Evolutionary conservation across 208 protist genomes (phyloP).

Genomic region (Endotrypanum monterogeii): DNA sequence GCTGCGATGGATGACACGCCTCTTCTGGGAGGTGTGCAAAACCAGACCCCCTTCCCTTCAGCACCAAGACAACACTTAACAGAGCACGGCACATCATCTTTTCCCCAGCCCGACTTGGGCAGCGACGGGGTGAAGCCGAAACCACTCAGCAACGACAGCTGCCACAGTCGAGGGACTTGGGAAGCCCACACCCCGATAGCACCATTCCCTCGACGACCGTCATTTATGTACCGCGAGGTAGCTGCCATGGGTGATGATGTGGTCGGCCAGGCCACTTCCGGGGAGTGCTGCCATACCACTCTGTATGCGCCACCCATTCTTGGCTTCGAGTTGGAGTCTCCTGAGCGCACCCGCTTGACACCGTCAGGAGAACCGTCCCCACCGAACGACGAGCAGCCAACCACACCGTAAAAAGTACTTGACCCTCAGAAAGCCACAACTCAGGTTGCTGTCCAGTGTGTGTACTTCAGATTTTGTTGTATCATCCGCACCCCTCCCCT

Average conservation of each 20-base stretch:
- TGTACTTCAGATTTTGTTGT: too few species aligned
- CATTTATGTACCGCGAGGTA: constrained; percentile 16
- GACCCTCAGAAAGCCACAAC: not conserved
- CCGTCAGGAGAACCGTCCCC: not conserved
- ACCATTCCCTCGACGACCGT: constrained; percentile 7
- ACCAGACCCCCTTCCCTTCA: constrained; percentile 9
- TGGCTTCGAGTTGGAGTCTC: constrained; percentile 6
- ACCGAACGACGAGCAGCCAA: not conserved
- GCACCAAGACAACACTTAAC: not conserved
- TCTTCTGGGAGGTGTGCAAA: not conserved
- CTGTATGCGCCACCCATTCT: not conserved
- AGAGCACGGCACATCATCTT: constrained; percentile 5
- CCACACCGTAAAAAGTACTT: not conserved
- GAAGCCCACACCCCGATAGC: constrained; percentile 21
- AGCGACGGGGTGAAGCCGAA: constrained; percentile 8
- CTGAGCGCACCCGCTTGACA: constrained; percentile 1
- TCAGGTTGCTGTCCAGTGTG: not conserved
- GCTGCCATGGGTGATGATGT: not conserved
- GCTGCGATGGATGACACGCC: constrained; percentile 17
- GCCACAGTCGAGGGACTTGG: not conserved
- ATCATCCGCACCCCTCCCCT: too few species aligned
- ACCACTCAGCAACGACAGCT: constrained; percentile 9
- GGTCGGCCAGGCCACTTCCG: not conserved
- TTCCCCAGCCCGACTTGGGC: constrained; percentile 7
- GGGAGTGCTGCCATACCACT: not conserved